Base-by-base conservation (phyloP, 345 rosid genomes). In the Euphorbia pulcherrima region DNA sequence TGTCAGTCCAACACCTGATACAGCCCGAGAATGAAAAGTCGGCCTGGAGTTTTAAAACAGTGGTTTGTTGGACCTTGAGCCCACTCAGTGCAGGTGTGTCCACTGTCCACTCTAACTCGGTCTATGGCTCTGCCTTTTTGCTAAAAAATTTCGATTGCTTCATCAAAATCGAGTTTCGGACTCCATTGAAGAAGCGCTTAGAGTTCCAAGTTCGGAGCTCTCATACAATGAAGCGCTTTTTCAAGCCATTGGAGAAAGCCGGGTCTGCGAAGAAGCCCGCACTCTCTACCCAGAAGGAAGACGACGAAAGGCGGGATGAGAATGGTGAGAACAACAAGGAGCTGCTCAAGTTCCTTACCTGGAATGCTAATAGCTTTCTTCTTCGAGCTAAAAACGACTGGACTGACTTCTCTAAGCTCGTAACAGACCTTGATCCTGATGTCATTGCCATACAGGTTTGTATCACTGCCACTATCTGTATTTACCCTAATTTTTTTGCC, bases 351-450 rank as follows among this genome's bases (percentile, higher is more conserved):
- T 91, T 94, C 71, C 0, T 94, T 23, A 88, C 96, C 0, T 91
- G 99, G 99, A 94, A 94, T 64, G 97, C 97, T 10, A 91, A 94
- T 63, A 91, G 99, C 81, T 83, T 94, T 24, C 92, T 94, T 72
- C 91, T 89, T 75, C 97, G 97, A 2, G 99, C 77, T 72, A 94
- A 91, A 78, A 89, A 79, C 81, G 78, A 94, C 82, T 89, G 96
- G 99, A 78, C 91, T 2, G 85, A 84, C 57, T 84, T 94, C 87
- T 55, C 96, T 53, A 78, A 79, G 64, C 81, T 94, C 68, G 70
- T 94, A 65, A 68, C 92, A 39, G 71, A 62, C 35, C 77, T 86
- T 53, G 93, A 94, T 72, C 92, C 99, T 23, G 93, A 91, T 73
- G 83, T 89, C 87, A 91, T 94, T 58, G 95, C 89, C 54, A 6